Evolutionary conservation across 2,329 filamentous ascomycete species (phyloP).

Genomic region (Fusarium nelsonii): DNA sequence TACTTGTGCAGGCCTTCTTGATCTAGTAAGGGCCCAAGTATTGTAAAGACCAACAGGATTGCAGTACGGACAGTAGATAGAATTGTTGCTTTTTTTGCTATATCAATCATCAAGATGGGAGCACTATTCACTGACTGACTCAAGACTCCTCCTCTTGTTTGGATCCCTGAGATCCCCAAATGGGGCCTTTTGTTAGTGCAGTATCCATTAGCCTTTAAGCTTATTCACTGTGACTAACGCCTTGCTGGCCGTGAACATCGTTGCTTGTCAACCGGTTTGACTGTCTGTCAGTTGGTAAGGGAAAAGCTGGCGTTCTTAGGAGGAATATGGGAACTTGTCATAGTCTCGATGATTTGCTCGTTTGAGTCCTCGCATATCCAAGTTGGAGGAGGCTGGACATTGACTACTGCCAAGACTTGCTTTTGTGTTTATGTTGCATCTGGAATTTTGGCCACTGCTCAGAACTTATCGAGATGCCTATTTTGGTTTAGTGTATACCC

Average conservation of each 20-base stretch:
- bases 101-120: not conserved
- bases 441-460: conserved; percentile 19
- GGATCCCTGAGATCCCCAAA: not conserved
- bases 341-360: not conserved
- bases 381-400: not conserved
- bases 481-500: conserved; percentile 31
- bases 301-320: not conserved
- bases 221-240: conserved; percentile 26
- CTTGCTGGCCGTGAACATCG: not conserved
- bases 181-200: conserved; percentile 6
- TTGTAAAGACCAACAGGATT: not conserved
- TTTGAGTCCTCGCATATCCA: not conserved
- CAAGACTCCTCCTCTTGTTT: not conserved
- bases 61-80: not conserved
- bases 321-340: not conserved
- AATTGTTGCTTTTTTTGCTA: not conserved
- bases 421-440: not conserved
- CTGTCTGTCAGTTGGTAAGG: not conserved
- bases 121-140: not conserved
- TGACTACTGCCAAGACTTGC: conserved; percentile 3
- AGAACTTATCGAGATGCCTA: conserved; percentile 34
- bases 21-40: not conserved
- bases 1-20: not conserved
- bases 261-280: not conserved
- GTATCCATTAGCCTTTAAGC: conserved; percentile 27